Evolutionary conservation across 1,139 yeast genomes (phyloP), one percentile per base, ranked within the genome.

Genomic region (Meyerozyma elateridarum): DNA sequence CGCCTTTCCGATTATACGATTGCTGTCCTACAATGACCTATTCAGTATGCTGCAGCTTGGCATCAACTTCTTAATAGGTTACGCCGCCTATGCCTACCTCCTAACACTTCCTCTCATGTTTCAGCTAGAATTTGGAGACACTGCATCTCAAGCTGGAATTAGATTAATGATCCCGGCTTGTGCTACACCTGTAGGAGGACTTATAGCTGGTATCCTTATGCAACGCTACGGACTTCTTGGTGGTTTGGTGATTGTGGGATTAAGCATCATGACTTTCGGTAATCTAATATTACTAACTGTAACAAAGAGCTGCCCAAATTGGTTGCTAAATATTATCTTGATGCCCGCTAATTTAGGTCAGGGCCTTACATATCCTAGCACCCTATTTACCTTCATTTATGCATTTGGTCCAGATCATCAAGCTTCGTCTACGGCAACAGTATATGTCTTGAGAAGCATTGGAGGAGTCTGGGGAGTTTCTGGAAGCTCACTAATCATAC

Each of bases 401-500:
- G 54, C 56, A 7, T 61, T 53, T 35, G 57, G 59, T 1, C 42
- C 45, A 8, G 36, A 40, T 0, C 48, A 57, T 35, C 69, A 62
- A 31, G 60, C 59, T 4, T 53, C 63, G 5, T 61, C 67, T 2
- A 63, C 70, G 8, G 58, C 67, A 6, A 61, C 67, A 0, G 49
- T 61, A 4, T 61, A 61, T 35, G 45, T 63, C 17, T 52, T 60
- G 49, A 49, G 70, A 41, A 56, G 64, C 28, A 52, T 62, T 17
- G 69, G 69, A 7, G 61, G 64, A 4, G 67, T 63, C 7, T 61
- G 64, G 61, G 69, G 69, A 15, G 66, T 61, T 14, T 56, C 70
- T 0, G 46, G 57, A 15, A 53, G 61, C 7, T 48, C 69, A 2
- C 55, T 57, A 0, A 49, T 62, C 8, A 51, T 61, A 14, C 27